Evolutionary conservation across 2,329 filamentous ascomycete genomes (phyloP).

Genomic region (Aspergillus niger): DNA sequence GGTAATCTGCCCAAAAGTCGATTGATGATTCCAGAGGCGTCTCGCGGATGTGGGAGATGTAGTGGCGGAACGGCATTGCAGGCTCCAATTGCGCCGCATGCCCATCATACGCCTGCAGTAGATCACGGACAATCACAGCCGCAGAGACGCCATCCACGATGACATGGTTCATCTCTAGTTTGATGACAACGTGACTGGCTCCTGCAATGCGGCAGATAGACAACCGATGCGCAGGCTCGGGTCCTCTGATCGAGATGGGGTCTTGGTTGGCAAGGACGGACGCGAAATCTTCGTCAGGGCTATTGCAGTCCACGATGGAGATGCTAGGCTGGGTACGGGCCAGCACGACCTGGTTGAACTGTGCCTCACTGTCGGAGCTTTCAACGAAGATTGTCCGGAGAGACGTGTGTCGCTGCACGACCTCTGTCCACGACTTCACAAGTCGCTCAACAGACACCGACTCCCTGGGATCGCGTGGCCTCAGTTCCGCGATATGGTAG

Average conservation of each 20-base stretch:
- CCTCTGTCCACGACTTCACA: constrained; percentile 13
- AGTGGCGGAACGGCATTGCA: background rate
- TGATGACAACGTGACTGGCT: constrained; percentile 8
- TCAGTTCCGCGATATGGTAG: background rate
- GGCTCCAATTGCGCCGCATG: background rate
- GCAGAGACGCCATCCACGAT: constrained; percentile 20
- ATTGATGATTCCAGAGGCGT: background rate
- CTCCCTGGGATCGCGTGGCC: background rate
- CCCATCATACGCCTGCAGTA: constrained; percentile 12
- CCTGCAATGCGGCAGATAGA: background rate
- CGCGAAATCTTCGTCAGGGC: background rate
- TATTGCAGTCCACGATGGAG: background rate
- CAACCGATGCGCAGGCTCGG: background rate
- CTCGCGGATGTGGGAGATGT: background rate
- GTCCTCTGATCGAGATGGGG: background rate
- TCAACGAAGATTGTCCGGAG: constrained; percentile 20
- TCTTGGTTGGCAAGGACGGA: background rate
- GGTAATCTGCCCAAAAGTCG: background rate
- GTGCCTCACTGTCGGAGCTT: background rate
- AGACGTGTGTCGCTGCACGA: constrained; percentile 16
- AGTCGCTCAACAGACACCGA: background rate
- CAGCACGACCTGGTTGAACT: constrained; percentile 13
- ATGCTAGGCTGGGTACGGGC: background rate
- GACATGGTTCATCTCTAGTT: constrained; percentile 21
- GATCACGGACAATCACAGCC: constrained; percentile 10